These are phyloP conservation scores for Hirschioporus abietinus DNA, from an alignment of 768 basidiomycete species.

Conservation along the genomic window DNA sequence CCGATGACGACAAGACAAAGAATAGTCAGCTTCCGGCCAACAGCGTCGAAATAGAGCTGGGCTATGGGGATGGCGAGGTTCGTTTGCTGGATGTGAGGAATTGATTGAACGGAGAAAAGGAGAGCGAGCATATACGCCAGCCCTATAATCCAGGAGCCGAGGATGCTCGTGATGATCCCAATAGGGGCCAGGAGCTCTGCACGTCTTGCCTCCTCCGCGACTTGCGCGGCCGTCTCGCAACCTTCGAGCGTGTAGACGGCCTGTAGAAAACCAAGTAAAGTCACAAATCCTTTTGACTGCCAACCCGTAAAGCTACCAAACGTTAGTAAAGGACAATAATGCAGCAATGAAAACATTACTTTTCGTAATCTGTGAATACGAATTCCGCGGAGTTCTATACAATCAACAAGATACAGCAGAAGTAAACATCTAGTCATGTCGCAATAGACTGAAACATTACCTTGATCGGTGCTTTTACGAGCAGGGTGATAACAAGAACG, in stretches of 20 bases:
- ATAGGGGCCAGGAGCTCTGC: slow-evolving; percentile 54
- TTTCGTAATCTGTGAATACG: slow-evolving; percentile 53
- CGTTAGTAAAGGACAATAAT: slow-evolving; percentile 1
- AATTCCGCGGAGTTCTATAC: slow-evolving; percentile 45
- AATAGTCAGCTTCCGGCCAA: slow-evolving; percentile 39
- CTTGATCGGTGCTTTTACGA: slow-evolving; percentile 51
- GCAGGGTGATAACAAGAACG: slow-evolving; percentile 50
- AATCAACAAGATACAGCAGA: no score
- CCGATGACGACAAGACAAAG: slow-evolving; percentile 47
- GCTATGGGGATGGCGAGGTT: slow-evolving; percentile 54
- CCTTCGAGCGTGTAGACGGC: slow-evolving; percentile 59
- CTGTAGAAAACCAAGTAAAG: slow-evolving; percentile 51
- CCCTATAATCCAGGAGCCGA: slow-evolving; percentile 53
- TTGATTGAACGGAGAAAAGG: slow-evolving; percentile 52
- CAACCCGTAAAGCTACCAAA: slow-evolving; percentile 48
- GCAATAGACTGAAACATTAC: slow-evolving; percentile 19
- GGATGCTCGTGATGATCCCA: slow-evolving; percentile 50
- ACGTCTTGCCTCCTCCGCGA: slow-evolving; percentile 53
- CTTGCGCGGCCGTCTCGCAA: slow-evolving; percentile 59
- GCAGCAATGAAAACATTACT: slow-evolving; percentile 25
- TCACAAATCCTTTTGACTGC: slow-evolving; percentile 47
- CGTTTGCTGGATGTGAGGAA: slow-evolving; percentile 43
- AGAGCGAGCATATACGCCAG: slow-evolving; percentile 54
- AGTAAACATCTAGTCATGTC: slow-evolving; percentile 4
- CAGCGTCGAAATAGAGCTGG: slow-evolving; percentile 51